Evolutionary conservation across 2,329 filamentous ascomycete genomes (phyloP).

Genomic region (Colletotrichum australisinense): DNA sequence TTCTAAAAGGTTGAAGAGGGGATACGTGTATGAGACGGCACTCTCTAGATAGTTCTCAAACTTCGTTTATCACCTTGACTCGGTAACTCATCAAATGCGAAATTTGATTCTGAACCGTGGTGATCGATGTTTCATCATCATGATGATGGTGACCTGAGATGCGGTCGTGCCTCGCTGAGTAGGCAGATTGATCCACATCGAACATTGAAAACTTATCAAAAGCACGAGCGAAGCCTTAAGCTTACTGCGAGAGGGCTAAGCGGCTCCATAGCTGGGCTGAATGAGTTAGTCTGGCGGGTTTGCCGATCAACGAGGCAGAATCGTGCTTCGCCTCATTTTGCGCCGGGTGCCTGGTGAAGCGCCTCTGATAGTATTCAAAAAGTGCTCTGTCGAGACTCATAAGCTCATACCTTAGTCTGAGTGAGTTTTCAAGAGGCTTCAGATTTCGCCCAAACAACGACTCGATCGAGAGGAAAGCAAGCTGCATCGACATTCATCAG

Average conservation of each 20-base stretch:
- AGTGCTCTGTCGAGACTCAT: background rate
- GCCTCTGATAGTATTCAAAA: background rate
- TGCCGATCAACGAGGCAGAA: background rate
- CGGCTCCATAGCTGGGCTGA: background rate
- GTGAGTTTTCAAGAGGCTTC: background rate
- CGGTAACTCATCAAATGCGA: background rate
- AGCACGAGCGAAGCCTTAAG: background rate
- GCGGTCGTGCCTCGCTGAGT: background rate
- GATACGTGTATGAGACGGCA: background rate
- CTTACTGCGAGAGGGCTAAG: background rate
- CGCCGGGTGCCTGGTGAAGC: background rate
- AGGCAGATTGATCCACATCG: background rate
- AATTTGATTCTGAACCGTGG: background rate
- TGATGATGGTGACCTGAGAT: background rate
- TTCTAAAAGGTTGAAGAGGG: slow-evolving; percentile 53
- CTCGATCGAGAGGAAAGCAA: background rate
- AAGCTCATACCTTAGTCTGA: background rate
- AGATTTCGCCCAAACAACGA: background rate
- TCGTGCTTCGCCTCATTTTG: background rate
- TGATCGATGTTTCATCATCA: background rate
- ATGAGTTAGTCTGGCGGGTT: background rate
- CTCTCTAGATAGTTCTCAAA: no score
- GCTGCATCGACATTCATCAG: no score
- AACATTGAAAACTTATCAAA: background rate
- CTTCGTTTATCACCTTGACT: background rate